Evolutionary conservation across 129 eudicot genomes (phyloP), one percentile per base, ranked within the genome.

Genomic region (Tagetes patula): DNA sequence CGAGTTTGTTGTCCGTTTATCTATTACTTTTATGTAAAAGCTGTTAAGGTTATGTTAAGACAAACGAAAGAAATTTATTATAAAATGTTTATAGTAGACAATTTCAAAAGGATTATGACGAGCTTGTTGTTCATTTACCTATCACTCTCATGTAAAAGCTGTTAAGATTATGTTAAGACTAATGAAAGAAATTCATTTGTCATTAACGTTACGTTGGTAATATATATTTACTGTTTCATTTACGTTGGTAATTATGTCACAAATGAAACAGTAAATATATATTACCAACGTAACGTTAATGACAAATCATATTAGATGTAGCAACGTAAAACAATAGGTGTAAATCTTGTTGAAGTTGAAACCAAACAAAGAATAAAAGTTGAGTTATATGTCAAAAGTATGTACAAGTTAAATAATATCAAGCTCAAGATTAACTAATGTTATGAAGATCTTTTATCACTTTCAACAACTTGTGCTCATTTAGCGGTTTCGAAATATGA

Each of bases 401-500:
- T 64, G 49, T 64, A 36, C 61, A 60, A 11, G 39, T 11, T 20
- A 59, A 27, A 58, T 31, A 7, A 69, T 36, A 69, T 69, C 9
- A 61, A 61, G n/a, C 54, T 43, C 13, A 42, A 50, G 6, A 36
- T 62, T 34, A 41, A 58, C 49, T 40, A 66, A 37, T 31, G 20
- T 58, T 53, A 42, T 81, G 50, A 63, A 73, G 75, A 4, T 73
- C 73, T 64, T 20, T 37, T 6, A 83, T 70, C 70, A 70, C 86
- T 61, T 67, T 76, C 31, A 71, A 8, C 34, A 85, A 32, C 60
- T 75, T 65, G 14, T 59, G 71, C 49, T 32, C 39, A 2, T 67
- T 59, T 10, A 83, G 32, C 0, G 96, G 87, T 54, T 86, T 89
- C 36, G 71, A 31, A 14, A 86, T 58, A 46, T 81, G 50, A 39